Evolutionary conservation across 148 eudicot genomes (phyloP).

Genomic region (Cornus suecica): DNA sequence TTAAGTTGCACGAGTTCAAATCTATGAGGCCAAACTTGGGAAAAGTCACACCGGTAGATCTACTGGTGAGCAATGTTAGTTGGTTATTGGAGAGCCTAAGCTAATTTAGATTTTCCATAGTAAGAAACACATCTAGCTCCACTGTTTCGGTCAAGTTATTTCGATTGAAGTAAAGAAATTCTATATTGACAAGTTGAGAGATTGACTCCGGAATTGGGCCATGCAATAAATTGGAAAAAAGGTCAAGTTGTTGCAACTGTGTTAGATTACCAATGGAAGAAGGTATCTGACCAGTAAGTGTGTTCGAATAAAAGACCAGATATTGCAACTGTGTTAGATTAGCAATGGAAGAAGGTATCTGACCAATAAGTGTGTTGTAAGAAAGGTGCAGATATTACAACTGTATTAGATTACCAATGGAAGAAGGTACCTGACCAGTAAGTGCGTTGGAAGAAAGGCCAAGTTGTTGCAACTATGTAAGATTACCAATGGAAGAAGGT

Average conservation of each 20-base stretch:
- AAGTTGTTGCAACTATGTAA: no score
- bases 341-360: no score
- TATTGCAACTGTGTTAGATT: no score
- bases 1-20: conserved; percentile 19
- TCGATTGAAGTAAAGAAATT: background rate
- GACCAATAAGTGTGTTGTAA: background rate
- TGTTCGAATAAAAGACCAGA: no score
- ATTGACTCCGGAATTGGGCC: conserved; percentile 15
- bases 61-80: background rate
- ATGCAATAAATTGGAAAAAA: conserved; percentile 9
- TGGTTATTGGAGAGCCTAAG: background rate
- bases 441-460: background rate
- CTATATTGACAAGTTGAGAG: conserved; percentile 7
- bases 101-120: background rate
- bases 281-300: no score
- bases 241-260: background rate
- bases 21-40: background rate
- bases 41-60: conserved; percentile 3
- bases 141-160: conserved; percentile 4
- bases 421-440: no score
- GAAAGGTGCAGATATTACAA: no score
- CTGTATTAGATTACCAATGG: no score
- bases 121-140: conserved; percentile 8
- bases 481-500: no score
- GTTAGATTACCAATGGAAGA: no score